phyloP scores from a whole-genome alignment of 1,284 basidiomycete species.

The Cystobasidium sp. region DNA sequence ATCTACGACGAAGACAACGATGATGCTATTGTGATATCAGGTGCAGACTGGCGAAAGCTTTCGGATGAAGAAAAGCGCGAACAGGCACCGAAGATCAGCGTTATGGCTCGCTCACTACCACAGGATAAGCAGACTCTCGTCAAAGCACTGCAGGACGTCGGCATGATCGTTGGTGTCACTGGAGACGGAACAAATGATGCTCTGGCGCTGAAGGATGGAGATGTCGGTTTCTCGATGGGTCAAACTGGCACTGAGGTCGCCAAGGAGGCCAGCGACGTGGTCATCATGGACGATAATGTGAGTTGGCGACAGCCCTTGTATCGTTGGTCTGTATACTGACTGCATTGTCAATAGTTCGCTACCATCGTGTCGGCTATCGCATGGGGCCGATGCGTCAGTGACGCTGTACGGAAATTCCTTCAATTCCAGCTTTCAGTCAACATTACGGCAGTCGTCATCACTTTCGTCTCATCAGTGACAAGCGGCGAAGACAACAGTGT shows the following conservation, averaged over 20 bases:
- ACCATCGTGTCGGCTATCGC: constrained; percentile 47
- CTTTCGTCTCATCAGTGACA: constrained; percentile 45
- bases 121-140: constrained; percentile 68
- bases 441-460: constrained; percentile 48
- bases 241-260: constrained; percentile 54
- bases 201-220: constrained; percentile 60
- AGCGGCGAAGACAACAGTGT: constrained; percentile 45
- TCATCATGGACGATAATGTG: constrained; percentile 55
- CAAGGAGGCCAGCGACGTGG: constrained; percentile 58
- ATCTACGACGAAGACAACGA: constrained; percentile 44
- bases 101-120: constrained; percentile 46
- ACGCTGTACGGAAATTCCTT: constrained; percentile 48
- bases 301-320: constrained; percentile 30
- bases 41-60: constrained; percentile 46
- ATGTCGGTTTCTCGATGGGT: constrained; percentile 59
- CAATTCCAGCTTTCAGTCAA: constrained; percentile 49
- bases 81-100: constrained; percentile 44
- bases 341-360: constrained; percentile 41
- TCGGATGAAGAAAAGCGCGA: constrained; percentile 44
- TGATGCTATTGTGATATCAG: constrained; percentile 32
- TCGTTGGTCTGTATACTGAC: constrained; percentile 22
- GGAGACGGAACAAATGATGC: constrained; percentile 76
- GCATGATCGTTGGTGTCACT: constrained; percentile 65
- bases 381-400: constrained; percentile 49
- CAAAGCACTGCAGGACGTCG: constrained; percentile 64